Evolutionary conservation across 2,329 filamentous ascomycete species (phyloP), one percentile per base, ranked within the genome.

Genomic region (Penicillium sp.): DNA sequence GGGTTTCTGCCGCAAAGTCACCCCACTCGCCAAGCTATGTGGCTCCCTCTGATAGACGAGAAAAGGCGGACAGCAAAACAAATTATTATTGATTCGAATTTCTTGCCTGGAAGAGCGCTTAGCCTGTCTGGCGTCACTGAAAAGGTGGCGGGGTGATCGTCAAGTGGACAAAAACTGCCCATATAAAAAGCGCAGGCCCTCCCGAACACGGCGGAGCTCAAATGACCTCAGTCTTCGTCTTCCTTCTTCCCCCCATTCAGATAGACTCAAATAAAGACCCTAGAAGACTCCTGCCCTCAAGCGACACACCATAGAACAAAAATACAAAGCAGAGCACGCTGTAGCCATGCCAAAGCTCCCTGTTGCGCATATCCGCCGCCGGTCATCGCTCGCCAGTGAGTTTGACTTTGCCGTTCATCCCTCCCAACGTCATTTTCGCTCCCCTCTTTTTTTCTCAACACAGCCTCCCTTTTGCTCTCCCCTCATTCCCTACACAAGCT

Each of bases 371-470:
- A 73, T 76, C 69, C 76, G 73, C 66, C 76, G 73, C 49, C 68
- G 75, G 62, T 78, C 76, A 49, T 76, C 74, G 47, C 58, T 70
- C 38, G 38, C 71, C 59, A 78, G 77, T 79, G 65, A 75, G 76
- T 72, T 55, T 49, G 35, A 44, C 55, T 44, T 55, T 56, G 60
- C 48, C 58, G 56, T 59, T 59, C 26, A 30, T 51, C 50, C 44
- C 54, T 60, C 57, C 61, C 58, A 65, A 67, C 65, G 66, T 67
- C 67, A 66, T 67, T 63, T 62, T 64, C 56, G 45, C 49, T 58
- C 31, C 60, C 56, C 60, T 64, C 46, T 56, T 46, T 56, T 49
- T 58, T 49, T 50, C 56, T 56, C 38, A 53, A 61, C 52, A 60
- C 56, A 53, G 30, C 53, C 53, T 54, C 29, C n/a, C 56, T 17